A percentile compares a stretch with the other conserved stretches of the same genome.
phyloP scores from a whole-genome alignment of 768 basidiomycete species.

The Kwoniella dendrophila region DNA sequence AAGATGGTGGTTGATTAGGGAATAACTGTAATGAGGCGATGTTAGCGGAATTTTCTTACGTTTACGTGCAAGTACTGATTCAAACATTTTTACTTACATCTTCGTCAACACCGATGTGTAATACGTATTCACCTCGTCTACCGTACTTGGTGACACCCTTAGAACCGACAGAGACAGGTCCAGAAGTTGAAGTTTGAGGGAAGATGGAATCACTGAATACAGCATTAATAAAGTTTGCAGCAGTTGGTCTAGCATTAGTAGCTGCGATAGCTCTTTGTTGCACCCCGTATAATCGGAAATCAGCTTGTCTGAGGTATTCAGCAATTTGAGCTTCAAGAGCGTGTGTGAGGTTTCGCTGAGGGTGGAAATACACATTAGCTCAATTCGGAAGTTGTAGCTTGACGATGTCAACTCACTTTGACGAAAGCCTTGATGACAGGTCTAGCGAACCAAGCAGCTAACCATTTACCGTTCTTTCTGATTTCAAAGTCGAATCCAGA shows the following conservation, averaged over 20 bases:
- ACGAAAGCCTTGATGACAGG: constrained; percentile 52
- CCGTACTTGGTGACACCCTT: constrained; percentile 58
- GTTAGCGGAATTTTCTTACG: too few relatives aligned
- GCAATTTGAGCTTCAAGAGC: constrained; percentile 54
- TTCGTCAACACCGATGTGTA: constrained; percentile 58
- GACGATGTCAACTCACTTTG: constrained; percentile 38
- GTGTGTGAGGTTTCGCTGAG: constrained; percentile 50
- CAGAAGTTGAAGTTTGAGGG: constrained; percentile 32
- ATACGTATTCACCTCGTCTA: constrained; percentile 56
- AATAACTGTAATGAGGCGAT: constrained; percentile 47
- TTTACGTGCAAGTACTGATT: too few relatives aligned
- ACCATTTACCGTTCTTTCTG: constrained; percentile 54
- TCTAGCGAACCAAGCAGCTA: constrained; percentile 56
- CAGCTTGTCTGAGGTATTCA: constrained; percentile 50
- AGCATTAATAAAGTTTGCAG: constrained; percentile 54
- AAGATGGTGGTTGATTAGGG: constrained; percentile 52
- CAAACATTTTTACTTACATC: constrained; percentile 48
- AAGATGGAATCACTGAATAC: constrained; percentile 55
- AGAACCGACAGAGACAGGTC: constrained; percentile 38
- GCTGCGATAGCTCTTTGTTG: constrained; percentile 92
- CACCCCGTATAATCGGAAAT: constrained; percentile 67
- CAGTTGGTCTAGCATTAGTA: constrained; percentile 64
- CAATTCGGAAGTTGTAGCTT: neutral
- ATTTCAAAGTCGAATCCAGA: constrained; percentile 54
- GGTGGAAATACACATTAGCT: neutral